phyloP scores from a whole-genome alignment of 2,329 filamentous ascomycete genomes.

The Lecanicillium sp. region DNA sequence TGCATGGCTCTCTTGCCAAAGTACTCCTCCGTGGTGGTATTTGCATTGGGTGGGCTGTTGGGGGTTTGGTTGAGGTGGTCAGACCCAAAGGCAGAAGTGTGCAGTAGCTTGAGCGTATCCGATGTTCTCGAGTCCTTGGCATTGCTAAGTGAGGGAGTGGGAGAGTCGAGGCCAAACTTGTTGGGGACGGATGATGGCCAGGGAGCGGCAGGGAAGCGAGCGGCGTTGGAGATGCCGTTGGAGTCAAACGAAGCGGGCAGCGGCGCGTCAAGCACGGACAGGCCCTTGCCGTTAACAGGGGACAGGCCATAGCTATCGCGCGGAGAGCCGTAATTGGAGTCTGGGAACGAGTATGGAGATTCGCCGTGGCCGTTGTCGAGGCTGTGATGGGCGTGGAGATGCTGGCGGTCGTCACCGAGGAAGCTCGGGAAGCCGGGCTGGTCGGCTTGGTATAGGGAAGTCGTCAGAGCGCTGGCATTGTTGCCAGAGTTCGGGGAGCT shows the following conservation, averaged over 20 bases:
- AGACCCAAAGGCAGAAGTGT: slow-evolving; percentile 60
- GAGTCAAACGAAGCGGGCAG: slow-evolving; percentile 94
- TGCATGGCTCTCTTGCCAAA: slow-evolving; percentile 66
- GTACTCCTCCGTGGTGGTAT: slow-evolving; percentile 52
- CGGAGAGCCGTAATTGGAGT: slow-evolving; percentile 72
- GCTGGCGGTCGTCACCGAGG: slow-evolving; percentile 31
- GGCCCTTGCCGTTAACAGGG: slow-evolving; percentile 58
- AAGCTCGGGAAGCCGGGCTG: slow-evolving; percentile 30
- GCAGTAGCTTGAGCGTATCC: slow-evolving; percentile 56
- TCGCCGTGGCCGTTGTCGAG: slow-evolving; percentile 52
- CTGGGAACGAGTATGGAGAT: slow-evolving; percentile 46
- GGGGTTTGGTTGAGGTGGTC: slow-evolving; percentile 50
- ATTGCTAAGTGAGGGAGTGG: slow-evolving; percentile 63
- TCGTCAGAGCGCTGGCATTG: slow-evolving; percentile 60
- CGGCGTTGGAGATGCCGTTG: slow-evolving; percentile 87
- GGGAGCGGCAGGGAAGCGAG: slow-evolving; percentile 68
- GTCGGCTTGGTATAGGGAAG: slow-evolving; percentile 38
- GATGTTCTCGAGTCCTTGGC: slow-evolving; percentile 54
- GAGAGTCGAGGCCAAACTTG: slow-evolving; percentile 83
- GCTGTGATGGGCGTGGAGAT: slow-evolving; percentile 39
- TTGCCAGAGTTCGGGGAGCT: slow-evolving; percentile 35
- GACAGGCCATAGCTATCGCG: slow-evolving; percentile 76
- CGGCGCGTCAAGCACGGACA: slow-evolving; percentile 91
- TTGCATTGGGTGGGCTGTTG: slow-evolving; percentile 40
- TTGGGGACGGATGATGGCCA: slow-evolving; percentile 90